phyloP scores from a whole-genome alignment of 2,329 filamentous ascomycete genomes.

The Cordyceps cicadae region DNA sequence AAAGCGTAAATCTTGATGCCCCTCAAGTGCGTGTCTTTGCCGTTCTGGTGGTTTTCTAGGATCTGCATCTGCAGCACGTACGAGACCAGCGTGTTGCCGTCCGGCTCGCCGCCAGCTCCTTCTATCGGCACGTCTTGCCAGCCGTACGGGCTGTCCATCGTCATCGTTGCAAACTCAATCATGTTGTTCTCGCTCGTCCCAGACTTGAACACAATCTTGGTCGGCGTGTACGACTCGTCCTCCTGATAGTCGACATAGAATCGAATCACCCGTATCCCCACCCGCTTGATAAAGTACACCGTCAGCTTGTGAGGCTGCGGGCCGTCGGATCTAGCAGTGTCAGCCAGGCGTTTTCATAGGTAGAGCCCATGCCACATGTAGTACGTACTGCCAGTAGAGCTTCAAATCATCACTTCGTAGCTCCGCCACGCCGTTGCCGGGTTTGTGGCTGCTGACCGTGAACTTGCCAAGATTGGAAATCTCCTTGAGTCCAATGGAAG shows the following conservation, averaged over 20 bases:
- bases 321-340: constrained; percentile 57
- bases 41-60: constrained; percentile 96
- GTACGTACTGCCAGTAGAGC: constrained; percentile 68
- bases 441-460: constrained; percentile 75
- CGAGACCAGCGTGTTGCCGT: constrained; percentile 69
- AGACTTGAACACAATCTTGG: constrained; percentile 79
- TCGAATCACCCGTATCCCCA: constrained; percentile 69
- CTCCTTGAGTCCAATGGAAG: constrained; percentile 59
- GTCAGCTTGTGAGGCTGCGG: constrained; percentile 76
- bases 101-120: constrained; percentile 48
- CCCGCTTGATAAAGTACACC: constrained; percentile 77
- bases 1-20: constrained; percentile 78
- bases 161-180: constrained; percentile 76
- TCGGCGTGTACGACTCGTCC: constrained; percentile 95
- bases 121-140: constrained; percentile 77
- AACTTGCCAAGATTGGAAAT: constrained; percentile 78
- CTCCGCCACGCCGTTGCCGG: constrained; percentile 69
- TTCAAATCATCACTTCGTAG: constrained; percentile 64
- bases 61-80: constrained; percentile 88
- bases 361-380: neutral
- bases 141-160: constrained; percentile 69
- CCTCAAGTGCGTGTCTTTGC: constrained; percentile 95
- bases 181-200: constrained; percentile 89
- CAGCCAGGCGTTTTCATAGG: neutral
- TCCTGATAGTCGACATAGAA: constrained; percentile 84